Base-by-base conservation (phyloP, 768 basidiomycete genomes). In the Russula dissimulans region DNA sequence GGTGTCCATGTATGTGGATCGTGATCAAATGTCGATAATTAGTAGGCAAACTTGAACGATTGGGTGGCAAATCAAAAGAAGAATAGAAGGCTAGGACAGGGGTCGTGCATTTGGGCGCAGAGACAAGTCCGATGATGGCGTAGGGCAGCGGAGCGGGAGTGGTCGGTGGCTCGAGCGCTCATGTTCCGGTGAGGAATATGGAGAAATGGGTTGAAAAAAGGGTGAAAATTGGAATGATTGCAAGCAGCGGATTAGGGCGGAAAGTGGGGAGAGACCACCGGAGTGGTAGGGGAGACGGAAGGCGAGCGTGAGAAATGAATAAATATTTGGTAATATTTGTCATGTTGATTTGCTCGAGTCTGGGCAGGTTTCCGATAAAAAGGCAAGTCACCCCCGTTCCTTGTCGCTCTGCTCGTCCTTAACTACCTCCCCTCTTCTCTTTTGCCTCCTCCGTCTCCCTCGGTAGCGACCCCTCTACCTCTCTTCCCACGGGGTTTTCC, bases 361-460 rank as follows among this genome's bases (percentile, higher is more conserved):
- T 48, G 31, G 22, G 14, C 0, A 34, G 49, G 50, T 39, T 17
- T 39, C 14, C 15, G 55, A 60, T 60, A 56, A 56, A 44, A 49
- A 38, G 32, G 14, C 10, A 17, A 5, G n/a, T 5, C 34, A 26
- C 22, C 54, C 48, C 43, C 41, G 8, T 56, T 45, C 48, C 18
- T 56, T 26, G 38, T 26, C 12, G 48, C 48, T 17, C 41, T 54
- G 1, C 41, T 18, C 47, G 44, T 43, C 59, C 53, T 43, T 43
- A 26, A n/a, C 41, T 43, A 49, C 22, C 56, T 64, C 66, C 63
- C 64, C 57, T 66, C 68, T 67, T 66, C 63, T 62, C 65, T 18
- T 22, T 44, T 17, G 51, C 47, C 15, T 34, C 51, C 68, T 67
- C 65, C 63, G 52, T 58, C 59, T 65, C 62, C 59, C 61, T 61